Conservation (phyloP, 2,329 filamentous ascomycete species). For the Penicillium sp. region DNA sequence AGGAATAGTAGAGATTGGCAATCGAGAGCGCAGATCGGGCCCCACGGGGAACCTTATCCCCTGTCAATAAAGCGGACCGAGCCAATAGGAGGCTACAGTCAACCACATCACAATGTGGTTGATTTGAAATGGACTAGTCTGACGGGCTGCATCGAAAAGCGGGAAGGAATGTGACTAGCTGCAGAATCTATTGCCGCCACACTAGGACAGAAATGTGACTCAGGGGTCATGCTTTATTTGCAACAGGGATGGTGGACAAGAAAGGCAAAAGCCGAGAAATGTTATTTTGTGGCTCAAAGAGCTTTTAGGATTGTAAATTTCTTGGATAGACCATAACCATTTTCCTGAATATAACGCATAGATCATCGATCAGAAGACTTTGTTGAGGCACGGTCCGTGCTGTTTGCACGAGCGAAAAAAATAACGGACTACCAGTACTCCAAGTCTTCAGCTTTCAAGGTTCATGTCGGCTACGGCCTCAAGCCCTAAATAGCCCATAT, state of each 20-base stretch:
- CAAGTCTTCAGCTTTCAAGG: neutral
- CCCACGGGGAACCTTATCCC: conserved; percentile 10
- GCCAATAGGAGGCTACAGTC: conserved; percentile 1
- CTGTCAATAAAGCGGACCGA: conserved; percentile 6
- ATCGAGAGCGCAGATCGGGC: conserved; percentile 20
- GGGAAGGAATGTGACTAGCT: conserved; percentile 23
- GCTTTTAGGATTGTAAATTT: neutral
- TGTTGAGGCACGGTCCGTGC: neutral
- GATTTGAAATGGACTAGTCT: conserved; percentile 6
- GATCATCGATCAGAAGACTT: neutral
- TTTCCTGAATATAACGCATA: neutral
- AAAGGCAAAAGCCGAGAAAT: neutral
- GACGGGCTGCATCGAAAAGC: conserved; percentile 7
- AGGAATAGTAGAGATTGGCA: conserved; percentile 10
- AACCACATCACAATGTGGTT: conserved; percentile 4
- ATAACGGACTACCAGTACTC: neutral
- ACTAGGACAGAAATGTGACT: conserved; percentile 15
- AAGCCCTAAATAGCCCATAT: neutral
- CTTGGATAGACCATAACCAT: neutral
- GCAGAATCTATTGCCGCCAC: conserved; percentile 19
- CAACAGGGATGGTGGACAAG: conserved; percentile 1
- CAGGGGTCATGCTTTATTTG: conserved; percentile 14
- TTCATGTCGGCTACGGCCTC: neutral
- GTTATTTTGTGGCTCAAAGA: neutral
- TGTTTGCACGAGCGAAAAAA: neutral